Percentiles rank a stretch among this genome's conserved stretches.
Evolutionary conservation across 2,329 filamentous ascomycete genomes (phyloP).

Genomic region (Apiospora hydei): DNA sequence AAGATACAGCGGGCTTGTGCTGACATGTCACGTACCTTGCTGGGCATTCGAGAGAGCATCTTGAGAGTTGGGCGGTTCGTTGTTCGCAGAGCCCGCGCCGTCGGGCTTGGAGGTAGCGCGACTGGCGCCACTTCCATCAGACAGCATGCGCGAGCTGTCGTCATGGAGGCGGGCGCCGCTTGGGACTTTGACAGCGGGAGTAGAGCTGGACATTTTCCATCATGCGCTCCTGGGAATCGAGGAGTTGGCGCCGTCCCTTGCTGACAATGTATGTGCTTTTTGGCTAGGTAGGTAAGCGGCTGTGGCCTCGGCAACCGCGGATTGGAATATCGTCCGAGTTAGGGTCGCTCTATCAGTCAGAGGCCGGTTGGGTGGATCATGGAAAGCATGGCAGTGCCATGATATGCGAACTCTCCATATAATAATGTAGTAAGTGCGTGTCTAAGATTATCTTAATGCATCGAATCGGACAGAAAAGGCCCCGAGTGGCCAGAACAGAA

Average conservation of each 20-base stretch:
- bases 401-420: conserved; percentile 8
- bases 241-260: not conserved
- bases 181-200: conserved; percentile 33
- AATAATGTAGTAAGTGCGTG: not conserved
- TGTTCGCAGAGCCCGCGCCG: not conserved
- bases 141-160: conserved; percentile 8
- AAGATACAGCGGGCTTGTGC: not conserved
- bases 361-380: conserved; percentile 12
- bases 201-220: conserved; percentile 41
- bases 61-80: not conserved
- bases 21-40: conserved; percentile 11
- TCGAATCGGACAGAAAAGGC: conserved; percentile 1
- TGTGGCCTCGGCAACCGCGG: conserved; percentile 16
- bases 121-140: conserved; percentile 10
- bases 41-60: not conserved
- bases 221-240: conserved; percentile 25
- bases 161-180: conserved; percentile 32
- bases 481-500: conserved; percentile 6
- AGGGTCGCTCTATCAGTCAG: not conserved
- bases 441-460: conserved; percentile 6
- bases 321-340: conserved; percentile 5
- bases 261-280: not conserved
- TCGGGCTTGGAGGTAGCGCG: conserved; percentile 10
- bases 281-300: not conserved
- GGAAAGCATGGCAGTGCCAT: conserved; percentile 11